These are phyloP conservation scores for Metschnikowia continentalis DNA, from an alignment of 805 yeast species.

Conservation along the genomic window DNA sequence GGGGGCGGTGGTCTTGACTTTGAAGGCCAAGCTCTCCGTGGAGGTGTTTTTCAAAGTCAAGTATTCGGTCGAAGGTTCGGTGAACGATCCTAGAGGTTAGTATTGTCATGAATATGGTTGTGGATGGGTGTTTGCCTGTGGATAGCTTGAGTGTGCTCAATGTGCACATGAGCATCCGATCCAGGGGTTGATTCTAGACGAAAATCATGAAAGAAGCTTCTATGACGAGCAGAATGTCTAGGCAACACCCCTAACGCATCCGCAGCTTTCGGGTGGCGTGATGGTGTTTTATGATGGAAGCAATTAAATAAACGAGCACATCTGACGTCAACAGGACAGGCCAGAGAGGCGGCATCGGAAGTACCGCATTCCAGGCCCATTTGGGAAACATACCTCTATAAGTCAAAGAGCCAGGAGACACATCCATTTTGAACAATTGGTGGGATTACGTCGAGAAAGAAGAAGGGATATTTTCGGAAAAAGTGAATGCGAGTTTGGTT, in stretches of 20 bases:
- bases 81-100: slow-evolving; percentile 60
- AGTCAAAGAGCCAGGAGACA: slow-evolving; percentile 68
- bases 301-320: neutral
- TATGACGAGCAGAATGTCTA: too few species aligned
- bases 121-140: neutral
- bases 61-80: slow-evolving; percentile 63
- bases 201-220: too few species aligned
- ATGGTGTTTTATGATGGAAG: neutral
- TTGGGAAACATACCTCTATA: slow-evolving; percentile 61
- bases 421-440: slow-evolving; percentile 48
- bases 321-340: neutral
- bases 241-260: too few species aligned
- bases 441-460: slow-evolving; percentile 2
- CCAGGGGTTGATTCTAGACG: too few species aligned
- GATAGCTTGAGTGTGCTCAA: neutral
- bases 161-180: neutral
- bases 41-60: slow-evolving; percentile 53
- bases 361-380: neutral
- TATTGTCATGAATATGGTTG: neutral
- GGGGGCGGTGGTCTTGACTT: slow-evolving; percentile 98
- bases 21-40: slow-evolving; percentile 69
- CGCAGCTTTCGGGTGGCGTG: neutral
- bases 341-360: neutral
- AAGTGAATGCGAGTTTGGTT: slow-evolving; percentile 1
- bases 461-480: slow-evolving; percentile 2